A percentile compares a stretch with the other conserved stretches of the same genome.
phyloP scores from a whole-genome alignment of 164 flowering plant genomes.

The Houttuynia cordata region DNA sequence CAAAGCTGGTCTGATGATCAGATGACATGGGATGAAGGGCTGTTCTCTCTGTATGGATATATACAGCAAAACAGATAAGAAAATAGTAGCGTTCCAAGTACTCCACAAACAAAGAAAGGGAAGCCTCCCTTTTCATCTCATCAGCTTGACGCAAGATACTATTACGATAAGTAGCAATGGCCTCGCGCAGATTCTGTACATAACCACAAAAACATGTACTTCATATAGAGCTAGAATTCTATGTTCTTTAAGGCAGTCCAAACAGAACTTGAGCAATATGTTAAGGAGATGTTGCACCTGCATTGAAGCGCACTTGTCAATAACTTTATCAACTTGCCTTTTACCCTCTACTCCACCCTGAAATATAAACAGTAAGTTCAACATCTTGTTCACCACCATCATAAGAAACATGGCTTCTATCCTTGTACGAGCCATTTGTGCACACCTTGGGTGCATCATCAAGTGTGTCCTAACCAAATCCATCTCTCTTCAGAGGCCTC shows the following conservation, averaged over 20 bases:
- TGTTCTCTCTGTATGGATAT: conserved; percentile 75
- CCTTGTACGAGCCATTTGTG: no score
- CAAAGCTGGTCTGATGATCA: conserved; percentile 50
- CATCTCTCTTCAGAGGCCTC: neutral
- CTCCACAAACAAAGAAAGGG: conserved; percentile 89
- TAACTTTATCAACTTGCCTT: conserved; percentile 92
- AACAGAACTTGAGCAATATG: neutral
- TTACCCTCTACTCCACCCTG: conserved; percentile 98
- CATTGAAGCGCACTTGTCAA: conserved; percentile 94
- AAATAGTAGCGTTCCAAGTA: conserved; percentile 94
- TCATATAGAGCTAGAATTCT: neutral
- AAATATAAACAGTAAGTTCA: conserved; percentile 4
- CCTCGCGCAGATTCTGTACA: conserved; percentile 86
- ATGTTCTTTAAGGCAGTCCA: neutral
- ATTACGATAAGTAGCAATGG: conserved; percentile 85
- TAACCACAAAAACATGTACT: conserved; percentile 4
- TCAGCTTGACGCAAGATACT: conserved; percentile 82
- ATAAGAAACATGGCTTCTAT: neutral
- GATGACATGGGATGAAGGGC: conserved; percentile 40
- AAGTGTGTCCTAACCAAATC: neutral
- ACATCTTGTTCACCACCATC: neutral
- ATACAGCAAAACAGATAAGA: conserved; percentile 94
- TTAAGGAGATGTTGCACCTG: conserved; percentile 39
- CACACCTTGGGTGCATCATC: neutral
- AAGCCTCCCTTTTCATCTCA: conserved; percentile 94